phyloP scores from a whole-genome alignment of 495 filamentous ascomycete genomes.

The Friedmanniomyces simplex region DNA sequence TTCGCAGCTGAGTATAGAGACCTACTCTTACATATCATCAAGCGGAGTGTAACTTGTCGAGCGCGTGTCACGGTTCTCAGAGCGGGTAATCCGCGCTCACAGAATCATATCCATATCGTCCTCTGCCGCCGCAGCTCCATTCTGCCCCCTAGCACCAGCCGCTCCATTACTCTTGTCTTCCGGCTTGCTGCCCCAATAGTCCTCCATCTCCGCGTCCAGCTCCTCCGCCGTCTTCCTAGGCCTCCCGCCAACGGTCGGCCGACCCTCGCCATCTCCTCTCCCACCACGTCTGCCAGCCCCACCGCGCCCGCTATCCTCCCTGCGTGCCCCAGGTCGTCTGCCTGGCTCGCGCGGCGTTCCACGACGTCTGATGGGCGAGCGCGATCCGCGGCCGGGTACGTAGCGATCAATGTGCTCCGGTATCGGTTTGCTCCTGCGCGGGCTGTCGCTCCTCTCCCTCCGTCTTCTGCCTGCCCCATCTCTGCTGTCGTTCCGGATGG shows the following conservation, averaged over 20 bases:
- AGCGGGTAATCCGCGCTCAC: not conserved
- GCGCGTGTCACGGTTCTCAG: not conserved
- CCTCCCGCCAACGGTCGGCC: conserved; percentile 40
- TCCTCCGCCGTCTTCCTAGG: conserved; percentile 86
- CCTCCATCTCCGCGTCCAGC: conserved; percentile 89
- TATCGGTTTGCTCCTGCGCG: conserved; percentile 58
- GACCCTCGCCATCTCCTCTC: conserved; percentile 19
- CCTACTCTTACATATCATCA: not conserved
- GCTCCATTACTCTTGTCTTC: not conserved
- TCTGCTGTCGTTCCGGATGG: not conserved
- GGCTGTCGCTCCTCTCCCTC: conserved; percentile 40
- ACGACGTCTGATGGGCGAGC: conserved; percentile 41
- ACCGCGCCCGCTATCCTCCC: conserved; percentile 27
- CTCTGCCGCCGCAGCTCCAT: not conserved
- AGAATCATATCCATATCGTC: not conserved
- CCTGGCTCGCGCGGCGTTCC: conserved; percentile 36
- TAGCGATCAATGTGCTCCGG: conserved; percentile 76
- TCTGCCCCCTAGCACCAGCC: not conserved
- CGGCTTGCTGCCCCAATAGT: conserved; percentile 56
- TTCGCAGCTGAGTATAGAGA: not conserved
- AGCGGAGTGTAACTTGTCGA: not conserved
- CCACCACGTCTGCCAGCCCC: conserved; percentile 32
- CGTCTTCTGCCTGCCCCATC: conserved; percentile 23
- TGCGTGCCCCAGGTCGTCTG: conserved; percentile 37
- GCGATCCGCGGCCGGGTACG: conserved; percentile 47